phyloP scores from a whole-genome alignment of 1,284 basidiomycete genomes.

The Boletus mariae region DNA sequence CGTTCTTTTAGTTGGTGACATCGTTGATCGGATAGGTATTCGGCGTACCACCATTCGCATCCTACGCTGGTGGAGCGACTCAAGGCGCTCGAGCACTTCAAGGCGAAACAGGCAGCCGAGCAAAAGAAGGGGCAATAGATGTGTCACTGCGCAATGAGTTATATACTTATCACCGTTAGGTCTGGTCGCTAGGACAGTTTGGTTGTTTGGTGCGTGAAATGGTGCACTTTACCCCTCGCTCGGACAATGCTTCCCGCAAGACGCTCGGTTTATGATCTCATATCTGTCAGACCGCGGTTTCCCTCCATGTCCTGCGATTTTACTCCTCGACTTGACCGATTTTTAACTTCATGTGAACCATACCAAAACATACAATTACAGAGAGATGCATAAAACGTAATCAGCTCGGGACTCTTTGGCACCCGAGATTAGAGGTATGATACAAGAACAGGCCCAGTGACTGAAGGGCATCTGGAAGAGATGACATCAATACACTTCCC shows the following conservation, averaged over 20 bases:
- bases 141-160: no score
- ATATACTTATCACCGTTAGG: neutral
- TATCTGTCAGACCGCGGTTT: neutral
- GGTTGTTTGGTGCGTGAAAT: neutral
- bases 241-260: neutral
- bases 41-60: conserved; percentile 90
- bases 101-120: conserved; percentile 21
- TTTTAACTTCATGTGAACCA: no score
- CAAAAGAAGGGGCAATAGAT: conserved; percentile 31
- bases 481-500: no score
- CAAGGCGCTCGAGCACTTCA: conserved; percentile 69
- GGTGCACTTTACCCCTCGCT: neutral
- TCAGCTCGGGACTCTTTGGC: no score
- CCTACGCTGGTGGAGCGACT: conserved; percentile 86
- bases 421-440: no score
- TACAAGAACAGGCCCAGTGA: no score
- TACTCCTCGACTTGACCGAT: no score
- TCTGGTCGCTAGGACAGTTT: neutral
- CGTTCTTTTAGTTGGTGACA: neutral
- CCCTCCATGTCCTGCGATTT: no score
- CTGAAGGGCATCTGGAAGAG: no score
- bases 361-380: no score
- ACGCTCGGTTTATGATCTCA: neutral
- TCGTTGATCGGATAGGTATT: conserved; percentile 52
- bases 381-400: no score